Conservation (phyloP, 148 eudicot species). For the Rhododendron vialii region DNA sequence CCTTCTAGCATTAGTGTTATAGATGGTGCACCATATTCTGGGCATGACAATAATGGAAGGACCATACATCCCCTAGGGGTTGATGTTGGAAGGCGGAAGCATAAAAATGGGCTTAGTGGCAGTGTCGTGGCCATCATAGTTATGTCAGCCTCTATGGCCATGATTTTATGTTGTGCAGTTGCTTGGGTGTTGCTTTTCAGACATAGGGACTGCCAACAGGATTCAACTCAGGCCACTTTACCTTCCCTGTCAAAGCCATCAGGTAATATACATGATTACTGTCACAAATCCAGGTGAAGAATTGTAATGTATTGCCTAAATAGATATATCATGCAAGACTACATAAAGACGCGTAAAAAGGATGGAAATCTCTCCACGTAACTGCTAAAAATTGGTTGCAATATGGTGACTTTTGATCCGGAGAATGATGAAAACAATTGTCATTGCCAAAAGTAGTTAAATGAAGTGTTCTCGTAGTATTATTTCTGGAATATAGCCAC, state of each 20-base stretch:
- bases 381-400: not conserved
- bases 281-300: not conserved
- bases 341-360: not conserved
- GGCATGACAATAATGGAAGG: constrained; percentile 43
- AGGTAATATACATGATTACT: constrained; percentile 35
- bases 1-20: constrained; percentile 54
- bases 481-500: not conserved
- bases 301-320: not conserved
- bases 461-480: not conserved
- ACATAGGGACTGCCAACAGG: constrained; percentile 33
- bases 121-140: constrained; percentile 58
- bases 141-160: constrained; percentile 52
- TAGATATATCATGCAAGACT: not conserved
- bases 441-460: not conserved
- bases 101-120: constrained; percentile 37
- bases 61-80: constrained; percentile 70
- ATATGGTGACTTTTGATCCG: not conserved
- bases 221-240: constrained; percentile 26
- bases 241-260: constrained; percentile 66
- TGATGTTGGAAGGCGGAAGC: constrained; percentile 43
- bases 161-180: constrained; percentile 36
- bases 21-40: constrained; percentile 51
- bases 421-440: not conserved
- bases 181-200: constrained; percentile 60
- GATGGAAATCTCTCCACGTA: not conserved